Conservation (phyloP, 2,329 filamentous ascomycete species). For the Curvularia verruculosa region DNA sequence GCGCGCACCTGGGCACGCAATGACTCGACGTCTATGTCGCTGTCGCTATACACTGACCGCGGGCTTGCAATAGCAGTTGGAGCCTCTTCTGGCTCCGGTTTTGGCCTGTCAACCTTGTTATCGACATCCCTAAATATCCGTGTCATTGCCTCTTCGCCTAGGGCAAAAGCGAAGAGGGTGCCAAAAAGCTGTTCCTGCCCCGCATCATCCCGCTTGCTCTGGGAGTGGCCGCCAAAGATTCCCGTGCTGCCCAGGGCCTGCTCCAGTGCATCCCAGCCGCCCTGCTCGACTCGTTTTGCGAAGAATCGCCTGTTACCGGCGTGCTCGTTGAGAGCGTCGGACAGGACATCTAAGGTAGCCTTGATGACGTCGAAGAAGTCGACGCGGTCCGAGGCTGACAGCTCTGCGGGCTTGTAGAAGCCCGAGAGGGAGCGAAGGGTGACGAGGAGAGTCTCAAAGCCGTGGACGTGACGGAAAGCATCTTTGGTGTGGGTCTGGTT, state of each 20-base stretch:
- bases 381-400: slow-evolving; percentile 66
- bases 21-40: slow-evolving; percentile 35
- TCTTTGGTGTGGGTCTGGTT: slow-evolving; percentile 67
- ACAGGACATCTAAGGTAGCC: slow-evolving; percentile 73
- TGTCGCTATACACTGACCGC: slow-evolving; percentile 34
- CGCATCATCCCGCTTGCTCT: slow-evolving; percentile 43
- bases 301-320: slow-evolving; percentile 90
- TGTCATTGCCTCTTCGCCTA: slow-evolving; percentile 77
- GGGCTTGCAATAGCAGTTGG: slow-evolving; percentile 36
- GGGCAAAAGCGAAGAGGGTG: slow-evolving; percentile 77
- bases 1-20: slow-evolving; percentile 39
- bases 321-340: slow-evolving; percentile 76
- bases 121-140: slow-evolving; percentile 63
- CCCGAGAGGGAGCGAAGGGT: slow-evolving; percentile 74
- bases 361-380: slow-evolving; percentile 73
- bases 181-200: slow-evolving; percentile 77
- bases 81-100: slow-evolving; percentile 17
- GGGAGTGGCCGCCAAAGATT: slow-evolving; percentile 45
- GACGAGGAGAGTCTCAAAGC: slow-evolving; percentile 76
- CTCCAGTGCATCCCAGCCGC: slow-evolving; percentile 79
- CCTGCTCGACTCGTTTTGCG: slow-evolving; percentile 72
- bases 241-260: slow-evolving; percentile 71
- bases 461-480: slow-evolving; percentile 79
- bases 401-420: slow-evolving; percentile 73
- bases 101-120: slow-evolving; percentile 30